These are phyloP conservation scores for Ceratocystis alfenasii DNA, from an alignment of 2,329 filamentous ascomycete genomes.

Conservation along the genomic window DNA sequence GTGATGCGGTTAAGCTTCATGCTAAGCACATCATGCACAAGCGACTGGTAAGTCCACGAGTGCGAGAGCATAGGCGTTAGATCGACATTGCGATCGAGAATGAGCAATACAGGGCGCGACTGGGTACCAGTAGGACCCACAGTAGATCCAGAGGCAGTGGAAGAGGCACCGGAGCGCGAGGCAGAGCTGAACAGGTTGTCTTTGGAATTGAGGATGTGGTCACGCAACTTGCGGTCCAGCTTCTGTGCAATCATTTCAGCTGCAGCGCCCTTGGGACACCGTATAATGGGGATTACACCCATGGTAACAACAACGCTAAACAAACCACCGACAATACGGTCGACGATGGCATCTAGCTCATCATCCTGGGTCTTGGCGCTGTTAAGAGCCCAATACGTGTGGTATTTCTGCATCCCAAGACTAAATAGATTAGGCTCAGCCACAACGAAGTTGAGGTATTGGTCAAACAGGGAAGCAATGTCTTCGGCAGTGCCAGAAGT, in stretches of 20 bases:
- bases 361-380: constrained; percentile 84
- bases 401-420: constrained; percentile 76
- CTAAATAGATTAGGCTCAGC: constrained; percentile 93
- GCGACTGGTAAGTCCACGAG: constrained; percentile 68
- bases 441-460: constrained; percentile 95
- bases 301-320: constrained; percentile 98
- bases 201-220: constrained; percentile 95
- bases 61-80: constrained; percentile 97
- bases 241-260: constrained; percentile 91
- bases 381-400: constrained; percentile 93
- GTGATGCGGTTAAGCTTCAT: constrained; percentile 79
- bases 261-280: constrained; percentile 83
- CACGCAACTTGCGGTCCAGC: constrained; percentile 85
- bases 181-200: constrained; percentile 70
- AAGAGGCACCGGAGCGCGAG: constrained; percentile 42
- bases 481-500: constrained; percentile 73
- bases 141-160: constrained; percentile 44
- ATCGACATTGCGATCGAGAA: constrained; percentile 91
- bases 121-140: constrained; percentile 47
- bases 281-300: constrained; percentile 89
- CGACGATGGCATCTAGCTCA: constrained; percentile 73
- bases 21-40: constrained; percentile 54
- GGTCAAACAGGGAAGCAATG: constrained; percentile 86
- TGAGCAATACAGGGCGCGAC: constrained; percentile 76
- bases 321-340: constrained; percentile 87